These are phyloP conservation scores for Trametes cubensis DNA, from an alignment of 768 basidiomycete genomes.

Conservation along the genomic window DNA sequence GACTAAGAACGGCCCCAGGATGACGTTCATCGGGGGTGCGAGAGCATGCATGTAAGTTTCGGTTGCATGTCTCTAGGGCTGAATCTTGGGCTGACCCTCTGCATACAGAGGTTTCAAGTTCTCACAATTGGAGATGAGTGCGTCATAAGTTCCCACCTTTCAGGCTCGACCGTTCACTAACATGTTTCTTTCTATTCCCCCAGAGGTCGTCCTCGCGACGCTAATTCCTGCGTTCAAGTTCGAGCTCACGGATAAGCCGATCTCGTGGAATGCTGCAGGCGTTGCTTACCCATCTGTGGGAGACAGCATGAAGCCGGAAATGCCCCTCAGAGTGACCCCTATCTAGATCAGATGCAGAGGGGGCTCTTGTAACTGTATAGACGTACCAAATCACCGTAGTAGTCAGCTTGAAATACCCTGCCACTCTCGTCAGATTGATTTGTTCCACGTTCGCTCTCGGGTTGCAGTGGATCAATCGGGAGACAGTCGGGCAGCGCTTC, in stretches of 20 bases:
- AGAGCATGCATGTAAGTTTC: conserved; percentile 29
- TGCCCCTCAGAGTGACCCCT: conserved; percentile 3
- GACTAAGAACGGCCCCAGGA: background rate
- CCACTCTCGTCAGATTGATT: no score
- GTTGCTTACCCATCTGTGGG: conserved; percentile 20
- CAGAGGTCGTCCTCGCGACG: conserved; percentile 23
- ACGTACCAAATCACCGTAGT: no score
- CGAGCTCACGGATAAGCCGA: conserved; percentile 13
- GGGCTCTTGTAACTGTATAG: no score
- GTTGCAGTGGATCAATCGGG: no score
- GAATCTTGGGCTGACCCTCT: background rate
- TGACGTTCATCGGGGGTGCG: conserved; percentile 30
- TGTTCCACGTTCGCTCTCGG: no score
- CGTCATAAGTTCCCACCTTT: background rate
- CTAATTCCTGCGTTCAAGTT: conserved; percentile 15
- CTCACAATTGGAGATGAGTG: conserved; percentile 29
- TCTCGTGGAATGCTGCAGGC: conserved; percentile 18
- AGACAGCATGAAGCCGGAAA: conserved; percentile 15
- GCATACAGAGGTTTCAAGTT: conserved; percentile 29
- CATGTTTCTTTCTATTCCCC: no score
- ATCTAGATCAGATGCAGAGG: no score
- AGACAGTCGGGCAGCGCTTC: no score
- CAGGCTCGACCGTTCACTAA: no score
- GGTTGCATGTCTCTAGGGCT: background rate
- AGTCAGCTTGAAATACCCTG: no score